phyloP scores from a whole-genome alignment of 345 rosid genomes.

The Geranium brycei region DNA sequence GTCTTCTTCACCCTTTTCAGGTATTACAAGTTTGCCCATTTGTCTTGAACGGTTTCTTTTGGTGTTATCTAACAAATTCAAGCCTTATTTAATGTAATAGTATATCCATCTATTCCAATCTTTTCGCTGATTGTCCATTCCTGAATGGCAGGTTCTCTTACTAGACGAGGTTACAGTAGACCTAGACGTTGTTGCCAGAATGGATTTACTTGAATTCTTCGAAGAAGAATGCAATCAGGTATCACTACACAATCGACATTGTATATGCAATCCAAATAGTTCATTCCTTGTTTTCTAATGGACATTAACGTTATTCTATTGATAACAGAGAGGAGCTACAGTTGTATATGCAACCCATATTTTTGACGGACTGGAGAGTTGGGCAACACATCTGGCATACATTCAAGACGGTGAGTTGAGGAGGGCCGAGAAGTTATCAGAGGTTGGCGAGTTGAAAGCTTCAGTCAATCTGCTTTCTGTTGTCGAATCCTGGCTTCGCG shows the following conservation, averaged over 20 bases:
- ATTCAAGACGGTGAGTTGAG: constrained; percentile 71
- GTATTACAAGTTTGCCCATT: constrained; percentile 16
- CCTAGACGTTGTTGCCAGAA: constrained; percentile 82
- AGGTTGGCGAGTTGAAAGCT: constrained; percentile 48
- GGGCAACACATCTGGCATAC: constrained; percentile 85
- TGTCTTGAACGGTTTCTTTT: background rate
- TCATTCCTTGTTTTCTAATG: background rate
- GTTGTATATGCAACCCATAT: constrained; percentile 86
- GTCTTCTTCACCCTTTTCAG: constrained; percentile 89
- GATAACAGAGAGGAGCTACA: constrained; percentile 68
- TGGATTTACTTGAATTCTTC: constrained; percentile 86
- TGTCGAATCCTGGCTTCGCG: constrained; percentile 78
- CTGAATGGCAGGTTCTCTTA: constrained; percentile 52
- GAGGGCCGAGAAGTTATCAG: constrained; percentile 38
- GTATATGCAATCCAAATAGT: background rate
- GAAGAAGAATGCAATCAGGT: constrained; percentile 89
- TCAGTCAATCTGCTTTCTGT: constrained; percentile 65
- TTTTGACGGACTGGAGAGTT: constrained; percentile 78
- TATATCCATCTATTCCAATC: background rate
- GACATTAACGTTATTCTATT: background rate
- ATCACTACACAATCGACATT: background rate
- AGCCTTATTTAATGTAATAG: background rate
- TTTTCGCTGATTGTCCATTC: constrained; percentile 2
- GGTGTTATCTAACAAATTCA: background rate
- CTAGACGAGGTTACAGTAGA: constrained; percentile 95